Evolutionary conservation across 2,329 filamentous ascomycete genomes (phyloP).

Genomic region (Claviceps citrina): DNA sequence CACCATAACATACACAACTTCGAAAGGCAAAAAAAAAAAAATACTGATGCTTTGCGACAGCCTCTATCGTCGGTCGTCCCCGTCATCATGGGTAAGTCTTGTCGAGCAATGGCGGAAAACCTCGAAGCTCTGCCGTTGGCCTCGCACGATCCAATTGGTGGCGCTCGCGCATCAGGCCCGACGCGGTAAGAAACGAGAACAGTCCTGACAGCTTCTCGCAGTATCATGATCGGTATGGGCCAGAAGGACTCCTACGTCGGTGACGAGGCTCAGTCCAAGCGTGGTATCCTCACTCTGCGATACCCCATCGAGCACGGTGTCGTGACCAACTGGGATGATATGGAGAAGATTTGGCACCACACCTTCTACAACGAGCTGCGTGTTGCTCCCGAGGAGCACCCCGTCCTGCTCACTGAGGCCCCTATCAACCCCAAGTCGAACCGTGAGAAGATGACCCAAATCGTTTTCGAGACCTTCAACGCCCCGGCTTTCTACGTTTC

Average conservation of each 20-base stretch:
- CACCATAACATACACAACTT: neutral
- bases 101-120: neutral
- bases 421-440: conserved; percentile 99
- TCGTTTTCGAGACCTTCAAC: conserved; percentile 99
- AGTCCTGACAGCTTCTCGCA: conserved; percentile 23
- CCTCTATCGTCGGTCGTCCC: conserved; percentile 98
- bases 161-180: neutral
- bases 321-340: conserved; percentile 99
- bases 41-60: conserved; percentile 36
- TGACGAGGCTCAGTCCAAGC: conserved; percentile 99
- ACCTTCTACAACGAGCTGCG: conserved; percentile 99
- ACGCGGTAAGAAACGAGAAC: neutral
- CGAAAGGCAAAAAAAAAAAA: conserved; percentile 2
- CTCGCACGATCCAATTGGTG: neutral
- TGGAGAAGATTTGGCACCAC: conserved; percentile 99
- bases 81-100: conserved; percentile 92
- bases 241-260: conserved; percentile 99
- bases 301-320: conserved; percentile 99
- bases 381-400: conserved; percentile 99
- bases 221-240: conserved; percentile 99
- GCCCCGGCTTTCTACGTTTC: conserved; percentile 99
- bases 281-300: conserved; percentile 98
- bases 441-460: conserved; percentile 99
- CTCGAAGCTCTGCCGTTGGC: neutral
- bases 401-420: conserved; percentile 95